Evolutionary conservation across 495 filamentous ascomycete species (phyloP).

Genomic region (Hapsidospora chrysogenum): DNA sequence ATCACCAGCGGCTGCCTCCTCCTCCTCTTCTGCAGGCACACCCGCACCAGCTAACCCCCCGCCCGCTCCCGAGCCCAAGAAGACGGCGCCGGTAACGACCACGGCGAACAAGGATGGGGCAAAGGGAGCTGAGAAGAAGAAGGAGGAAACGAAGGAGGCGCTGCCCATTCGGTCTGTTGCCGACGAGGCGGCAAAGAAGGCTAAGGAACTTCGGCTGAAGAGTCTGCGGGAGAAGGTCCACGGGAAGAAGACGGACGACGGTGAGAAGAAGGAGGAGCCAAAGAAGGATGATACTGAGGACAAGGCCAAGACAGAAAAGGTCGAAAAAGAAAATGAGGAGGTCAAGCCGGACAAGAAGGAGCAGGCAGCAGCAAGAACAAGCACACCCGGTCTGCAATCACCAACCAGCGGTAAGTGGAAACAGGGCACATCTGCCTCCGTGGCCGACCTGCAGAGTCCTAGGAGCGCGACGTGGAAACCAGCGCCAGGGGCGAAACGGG

Average conservation of each 20-base stretch:
- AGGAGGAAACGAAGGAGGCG: conserved; percentile 13
- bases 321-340: conserved; percentile 14
- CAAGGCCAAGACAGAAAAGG: conserved; percentile 8
- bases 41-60: conserved; percentile 10
- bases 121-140: conserved; percentile 9
- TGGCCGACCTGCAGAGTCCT: background rate
- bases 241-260: conserved; percentile 11
- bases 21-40: conserved; percentile 1
- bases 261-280: conserved; percentile 11
- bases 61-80: conserved; percentile 7
- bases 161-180: conserved; percentile 47
- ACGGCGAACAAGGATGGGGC: conserved; percentile 2
- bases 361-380: background rate
- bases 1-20: conserved; percentile 11
- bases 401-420: conserved; percentile 20
- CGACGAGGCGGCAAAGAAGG: conserved; percentile 53
- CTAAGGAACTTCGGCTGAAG: conserved; percentile 30
- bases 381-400: conserved; percentile 14
- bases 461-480: background rate
- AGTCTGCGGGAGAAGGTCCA: conserved; percentile 21
- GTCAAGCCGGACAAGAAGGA: conserved; percentile 1
- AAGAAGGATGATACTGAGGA: background rate
- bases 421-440: background rate
- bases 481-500: conserved; percentile 8
- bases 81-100: conserved; percentile 6